Conservation (phyloP, 176 grass and related monocot genomes). For the Themeda triandra region DNA sequence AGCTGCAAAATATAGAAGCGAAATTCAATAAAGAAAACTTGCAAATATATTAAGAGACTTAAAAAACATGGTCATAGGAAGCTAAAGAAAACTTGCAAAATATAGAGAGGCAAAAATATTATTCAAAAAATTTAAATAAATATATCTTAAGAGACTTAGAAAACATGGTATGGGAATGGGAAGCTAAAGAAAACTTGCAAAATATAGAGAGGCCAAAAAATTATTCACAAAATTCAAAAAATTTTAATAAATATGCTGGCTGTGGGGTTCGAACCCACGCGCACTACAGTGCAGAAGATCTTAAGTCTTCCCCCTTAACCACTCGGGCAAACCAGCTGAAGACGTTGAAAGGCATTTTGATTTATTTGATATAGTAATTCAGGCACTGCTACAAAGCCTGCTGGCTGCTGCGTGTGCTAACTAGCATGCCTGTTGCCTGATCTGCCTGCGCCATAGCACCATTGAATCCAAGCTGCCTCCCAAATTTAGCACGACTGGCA, state of each 20-base stretch:
- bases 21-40: not conserved
- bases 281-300: conserved; percentile 94
- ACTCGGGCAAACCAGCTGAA: conserved; percentile 95
- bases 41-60: no score
- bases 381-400: no score
- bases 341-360: fast-evolving
- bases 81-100: not conserved
- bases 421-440: no score
- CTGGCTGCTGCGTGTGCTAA: no score
- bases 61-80: no score
- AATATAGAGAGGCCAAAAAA: not conserved
- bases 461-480: not conserved
- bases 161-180: no score
- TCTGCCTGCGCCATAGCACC: not conserved
- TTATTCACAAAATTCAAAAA: no score
- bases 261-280: conserved; percentile 84
- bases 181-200: not conserved
- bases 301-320: conserved; percentile 99
- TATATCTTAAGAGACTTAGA: no score
- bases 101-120: no score
- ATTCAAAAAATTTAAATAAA: no score
- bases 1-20: not conserved
- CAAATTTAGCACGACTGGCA: conserved; percentile 9
- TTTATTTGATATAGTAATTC: no score
- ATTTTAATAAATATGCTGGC: conserved; percentile 37